Evolutionary conservation across 805 yeast species (phyloP), one percentile per base, ranked within the genome.

Genomic region (Yarrowia deformans): DNA sequence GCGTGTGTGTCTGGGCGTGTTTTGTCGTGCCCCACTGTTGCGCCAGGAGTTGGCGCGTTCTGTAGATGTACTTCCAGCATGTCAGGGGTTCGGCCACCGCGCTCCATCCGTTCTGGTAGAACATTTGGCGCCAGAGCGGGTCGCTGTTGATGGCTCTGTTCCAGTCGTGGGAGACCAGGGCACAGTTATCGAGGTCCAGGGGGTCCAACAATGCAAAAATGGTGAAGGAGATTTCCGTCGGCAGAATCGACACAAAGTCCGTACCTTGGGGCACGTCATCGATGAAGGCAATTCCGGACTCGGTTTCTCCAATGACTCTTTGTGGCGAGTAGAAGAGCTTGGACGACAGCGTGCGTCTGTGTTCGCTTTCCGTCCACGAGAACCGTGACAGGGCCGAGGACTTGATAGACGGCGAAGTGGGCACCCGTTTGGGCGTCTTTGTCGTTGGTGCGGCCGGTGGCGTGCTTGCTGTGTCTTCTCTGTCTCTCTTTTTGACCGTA

Each of bases 11-110:
- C 18, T 56, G 49, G 9, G 72, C 73, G 16, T 60, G 56, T 18
- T 68, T 54, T 7, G 77, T 77, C 8, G 37, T 43, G 56, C 69
- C 79, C 80, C 77, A n/a, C 74, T 70, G 40, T 67, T 66, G 32
- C 72, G 79, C 52, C 35, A 77, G 71, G 35, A 58, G 40, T 13
- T 60, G 61, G 14, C 79, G 70, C 6, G 76, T 71, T 39, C 61
- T 50, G 67, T 72, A 76, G 37, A 78, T 58, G 9, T 46, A 19
- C 56, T 71, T 69, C 78, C 78, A 77, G 50, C 67, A 50, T 13
- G 72, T 19, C 32, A 34, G 68, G 9, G 75, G 74, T 9, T 71
- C 64, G 8, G 49, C 50, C 0, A 61, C 69, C 5, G 73, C 50
- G 14, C 61, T 48, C 75, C 76, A 75, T 19, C 69, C 52, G 32